phyloP scores from a whole-genome alignment of 768 basidiomycete genomes.

The Suillus lakei region DNA sequence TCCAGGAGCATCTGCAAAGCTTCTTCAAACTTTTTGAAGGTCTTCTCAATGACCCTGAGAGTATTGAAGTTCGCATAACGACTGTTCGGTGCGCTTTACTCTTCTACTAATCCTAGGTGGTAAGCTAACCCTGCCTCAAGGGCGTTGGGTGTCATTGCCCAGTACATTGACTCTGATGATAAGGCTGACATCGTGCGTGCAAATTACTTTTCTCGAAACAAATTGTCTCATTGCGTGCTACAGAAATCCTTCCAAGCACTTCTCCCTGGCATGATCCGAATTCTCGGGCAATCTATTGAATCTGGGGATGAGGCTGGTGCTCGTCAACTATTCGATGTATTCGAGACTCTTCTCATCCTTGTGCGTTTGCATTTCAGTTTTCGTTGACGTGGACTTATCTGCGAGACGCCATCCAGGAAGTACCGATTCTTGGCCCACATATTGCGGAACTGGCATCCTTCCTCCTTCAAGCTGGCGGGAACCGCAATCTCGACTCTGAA shows the following conservation, averaged over 20 bases:
- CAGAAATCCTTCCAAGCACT: slow-evolving; percentile 88
- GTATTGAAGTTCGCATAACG: slow-evolving; percentile 87
- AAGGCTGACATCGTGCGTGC: slow-evolving; percentile 80
- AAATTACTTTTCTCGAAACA: slow-evolving; percentile 5
- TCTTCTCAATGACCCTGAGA: slow-evolving; percentile 82
- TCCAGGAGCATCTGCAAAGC: slow-evolving; percentile 72
- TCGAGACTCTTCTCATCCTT: slow-evolving; percentile 94
- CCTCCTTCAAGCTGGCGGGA: slow-evolving; percentile 83
- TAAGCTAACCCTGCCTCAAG: slow-evolving; percentile 39
- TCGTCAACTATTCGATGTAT: slow-evolving; percentile 90
- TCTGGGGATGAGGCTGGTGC: slow-evolving; percentile 79
- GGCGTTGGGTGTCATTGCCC: slow-evolving; percentile 90
- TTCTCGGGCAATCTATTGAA: slow-evolving; percentile 85
- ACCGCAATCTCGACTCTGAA: slow-evolving; percentile 73
- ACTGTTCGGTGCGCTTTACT: slow-evolving; percentile 67
- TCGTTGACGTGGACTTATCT: slow-evolving; percentile 12
- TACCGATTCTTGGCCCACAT: slow-evolving; percentile 89
- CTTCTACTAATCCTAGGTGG: background rate
- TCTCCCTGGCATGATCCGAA: slow-evolving; percentile 86
- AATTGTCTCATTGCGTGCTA: slow-evolving; percentile 1
- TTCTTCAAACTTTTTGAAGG: slow-evolving; percentile 82
- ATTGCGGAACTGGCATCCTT: slow-evolving; percentile 88
- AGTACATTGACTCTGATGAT: slow-evolving; percentile 89
- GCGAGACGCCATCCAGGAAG: slow-evolving; percentile 60
- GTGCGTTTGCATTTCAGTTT: slow-evolving; percentile 44